Percentiles rank a stretch among this genome's conserved stretches.
These are phyloP conservation scores for Spinacia oleracea DNA, from an alignment of 179 eudicot species.

Conservation along the genomic window DNA sequence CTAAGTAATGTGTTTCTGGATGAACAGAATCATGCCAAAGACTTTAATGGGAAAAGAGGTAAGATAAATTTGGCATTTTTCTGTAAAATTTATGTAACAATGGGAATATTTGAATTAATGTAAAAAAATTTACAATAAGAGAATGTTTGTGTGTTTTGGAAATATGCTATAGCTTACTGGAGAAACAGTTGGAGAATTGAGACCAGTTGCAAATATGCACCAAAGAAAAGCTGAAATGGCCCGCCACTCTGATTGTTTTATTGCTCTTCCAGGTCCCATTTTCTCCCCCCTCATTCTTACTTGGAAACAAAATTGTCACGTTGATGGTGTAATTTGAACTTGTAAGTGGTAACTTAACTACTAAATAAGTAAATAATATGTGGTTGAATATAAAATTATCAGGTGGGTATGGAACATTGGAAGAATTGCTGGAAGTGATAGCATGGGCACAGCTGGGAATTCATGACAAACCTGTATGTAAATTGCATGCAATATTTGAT, in stretches of 20 bases:
- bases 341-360: background rate
- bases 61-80: background rate
- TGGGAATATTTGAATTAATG: background rate
- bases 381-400: background rate
- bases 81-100: background rate
- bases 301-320: no score
- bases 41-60: slow-evolving; percentile 77
- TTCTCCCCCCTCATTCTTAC: no score
- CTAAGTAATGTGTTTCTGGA: background rate
- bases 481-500: background rate
- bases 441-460: slow-evolving; percentile 86
- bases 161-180: slow-evolving; percentile 55
- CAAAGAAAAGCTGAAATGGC: slow-evolving; percentile 99
- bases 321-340: background rate
- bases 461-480: slow-evolving; percentile 75
- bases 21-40: slow-evolving; percentile 69
- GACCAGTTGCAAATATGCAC: slow-evolving; percentile 73
- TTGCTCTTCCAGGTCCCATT: slow-evolving; percentile 83
- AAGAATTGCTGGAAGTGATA: slow-evolving; percentile 77
- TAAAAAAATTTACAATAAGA: background rate
- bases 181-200: slow-evolving; percentile 73
- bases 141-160: slow-evolving; percentile 2
- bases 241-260: slow-evolving; percentile 81
- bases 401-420: slow-evolving; percentile 89
- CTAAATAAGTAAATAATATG: no score